These are phyloP conservation scores for Gynostemma pentaphyllum DNA, from an alignment of 306 rosid genomes.

Conservation along the genomic window DNA sequence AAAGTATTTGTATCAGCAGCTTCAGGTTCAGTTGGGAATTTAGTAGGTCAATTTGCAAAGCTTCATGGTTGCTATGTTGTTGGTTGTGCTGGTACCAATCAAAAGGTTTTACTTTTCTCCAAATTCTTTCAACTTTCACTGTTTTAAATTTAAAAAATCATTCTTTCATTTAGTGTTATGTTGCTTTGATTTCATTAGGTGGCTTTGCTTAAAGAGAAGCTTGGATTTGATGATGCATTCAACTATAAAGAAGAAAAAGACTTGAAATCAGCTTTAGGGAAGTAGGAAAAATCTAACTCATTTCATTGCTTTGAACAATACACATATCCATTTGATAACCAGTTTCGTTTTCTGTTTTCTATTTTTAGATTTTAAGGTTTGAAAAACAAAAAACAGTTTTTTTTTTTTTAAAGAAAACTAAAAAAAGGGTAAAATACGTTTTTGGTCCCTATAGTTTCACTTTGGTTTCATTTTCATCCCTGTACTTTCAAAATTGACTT, in stretches of 20 bases:
- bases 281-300: slow-evolving; percentile 20
- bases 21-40: slow-evolving; percentile 49
- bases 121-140: background rate
- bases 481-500: too few species aligned
- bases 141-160: background rate
- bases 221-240: slow-evolving; percentile 76
- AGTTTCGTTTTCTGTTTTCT: too few species aligned
- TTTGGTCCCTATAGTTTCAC: too few species aligned
- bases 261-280: slow-evolving; percentile 42
- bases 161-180: background rate
- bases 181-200: slow-evolving; percentile 23
- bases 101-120: slow-evolving; percentile 38
- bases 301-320: too few species aligned
- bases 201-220: slow-evolving; percentile 40
- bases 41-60: slow-evolving; percentile 69
- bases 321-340: too few species aligned
- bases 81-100: slow-evolving; percentile 51
- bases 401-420: too few species aligned
- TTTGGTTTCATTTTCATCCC: too few species aligned
- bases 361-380: too few species aligned
- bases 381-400: too few species aligned
- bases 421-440: too few species aligned
- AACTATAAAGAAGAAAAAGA: slow-evolving; percentile 63
- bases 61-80: slow-evolving; percentile 71
- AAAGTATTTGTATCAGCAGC: slow-evolving; percentile 74